A percentile compares a stretch with the other conserved stretches of the same genome.
Conservation (phyloP, 345 rosid genomes). For the Populus simonii region DNA sequence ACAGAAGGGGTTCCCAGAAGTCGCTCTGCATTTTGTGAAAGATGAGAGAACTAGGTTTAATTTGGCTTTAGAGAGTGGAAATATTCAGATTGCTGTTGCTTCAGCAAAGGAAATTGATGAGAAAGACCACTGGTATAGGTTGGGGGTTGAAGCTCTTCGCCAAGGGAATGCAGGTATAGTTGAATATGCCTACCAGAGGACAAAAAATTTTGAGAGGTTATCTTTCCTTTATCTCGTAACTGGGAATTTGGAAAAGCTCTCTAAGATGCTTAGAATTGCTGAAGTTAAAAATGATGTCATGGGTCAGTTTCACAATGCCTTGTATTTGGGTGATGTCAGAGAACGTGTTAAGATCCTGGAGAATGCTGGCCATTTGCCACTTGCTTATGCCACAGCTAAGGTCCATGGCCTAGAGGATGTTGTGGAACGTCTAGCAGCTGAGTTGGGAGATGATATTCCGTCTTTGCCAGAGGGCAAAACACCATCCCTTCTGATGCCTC, state of each 20-base stretch:
- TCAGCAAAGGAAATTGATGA: constrained; percentile 94
- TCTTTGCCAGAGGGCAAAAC: constrained; percentile 64
- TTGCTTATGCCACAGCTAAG: constrained; percentile 80
- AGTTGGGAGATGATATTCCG: constrained; percentile 73
- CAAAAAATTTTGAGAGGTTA: constrained; percentile 92
- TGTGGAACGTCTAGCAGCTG: constrained; percentile 66
- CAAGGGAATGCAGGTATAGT: constrained; percentile 92
- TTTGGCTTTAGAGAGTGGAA: constrained; percentile 93
- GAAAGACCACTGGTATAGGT: constrained; percentile 85
- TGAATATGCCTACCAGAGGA: constrained; percentile 94
- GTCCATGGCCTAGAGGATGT: constrained; percentile 72
- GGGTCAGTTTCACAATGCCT: constrained; percentile 96
- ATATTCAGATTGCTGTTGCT: constrained; percentile 91
- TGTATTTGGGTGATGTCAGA: constrained; percentile 80
- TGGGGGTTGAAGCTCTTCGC: constrained; percentile 98
- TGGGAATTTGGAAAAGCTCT: constrained; percentile 77
- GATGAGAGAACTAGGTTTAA: constrained; percentile 93
- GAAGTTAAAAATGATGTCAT: constrained; percentile 88
- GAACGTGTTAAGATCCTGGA: constrained; percentile 89
- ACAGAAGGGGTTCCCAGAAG: constrained; percentile 97
- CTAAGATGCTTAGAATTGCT: constrained; percentile 91
- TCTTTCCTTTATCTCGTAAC: constrained; percentile 90
- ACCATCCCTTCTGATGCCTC: constrained; percentile 78
- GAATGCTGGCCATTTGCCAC: constrained; percentile 85
- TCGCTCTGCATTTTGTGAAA: constrained; percentile 94